These are phyloP conservation scores for Scortechinia acanthostroma DNA, from an alignment of 2,329 filamentous ascomycete species.

Conservation along the genomic window DNA sequence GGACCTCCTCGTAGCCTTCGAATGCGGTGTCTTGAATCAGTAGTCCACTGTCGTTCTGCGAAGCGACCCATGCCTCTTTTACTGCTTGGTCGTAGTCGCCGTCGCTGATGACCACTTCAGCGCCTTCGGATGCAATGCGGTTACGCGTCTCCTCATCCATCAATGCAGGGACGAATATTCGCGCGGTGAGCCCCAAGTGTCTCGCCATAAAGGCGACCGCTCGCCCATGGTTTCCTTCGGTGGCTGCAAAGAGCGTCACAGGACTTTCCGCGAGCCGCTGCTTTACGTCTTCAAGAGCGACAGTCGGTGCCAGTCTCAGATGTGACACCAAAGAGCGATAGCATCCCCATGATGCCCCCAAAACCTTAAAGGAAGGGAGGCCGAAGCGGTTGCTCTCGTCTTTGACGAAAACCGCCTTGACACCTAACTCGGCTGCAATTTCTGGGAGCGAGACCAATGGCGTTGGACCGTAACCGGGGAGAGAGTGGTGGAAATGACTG, in stretches of 20 bases:
- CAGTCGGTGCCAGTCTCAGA: constrained; percentile 25
- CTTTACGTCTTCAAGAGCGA: constrained; percentile 20
- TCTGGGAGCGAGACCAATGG: constrained; percentile 40
- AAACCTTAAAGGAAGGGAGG: constrained; percentile 72
- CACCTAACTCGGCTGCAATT: constrained; percentile 47
- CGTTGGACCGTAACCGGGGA: constrained; percentile 49
- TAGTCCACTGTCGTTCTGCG: constrained; percentile 23
- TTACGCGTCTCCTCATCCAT: constrained; percentile 44
- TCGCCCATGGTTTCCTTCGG: constrained; percentile 72
- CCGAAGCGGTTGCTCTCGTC: constrained; percentile 65
- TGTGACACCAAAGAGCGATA: constrained; percentile 43
- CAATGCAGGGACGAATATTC: constrained; percentile 54
- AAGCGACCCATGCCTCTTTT: constrained; percentile 25
- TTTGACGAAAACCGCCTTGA: constrained; percentile 57
- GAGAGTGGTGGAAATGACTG: constrained; percentile 44
- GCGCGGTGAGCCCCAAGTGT: constrained; percentile 42
- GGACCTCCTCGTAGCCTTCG: constrained; percentile 58
- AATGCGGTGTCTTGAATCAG: constrained; percentile 67
- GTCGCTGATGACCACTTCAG: constrained; percentile 41
- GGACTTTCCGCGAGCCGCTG: constrained; percentile 13
- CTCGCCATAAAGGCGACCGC: constrained; percentile 65
- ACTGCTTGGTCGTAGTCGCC: constrained; percentile 62
- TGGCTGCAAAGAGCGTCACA: constrained; percentile 45
- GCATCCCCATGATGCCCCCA: constrained; percentile 71
- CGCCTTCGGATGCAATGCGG: constrained; percentile 55